Base-by-base conservation (phyloP, 2,329 filamentous ascomycete genomes). In the Phialocephala sp. region DNA sequence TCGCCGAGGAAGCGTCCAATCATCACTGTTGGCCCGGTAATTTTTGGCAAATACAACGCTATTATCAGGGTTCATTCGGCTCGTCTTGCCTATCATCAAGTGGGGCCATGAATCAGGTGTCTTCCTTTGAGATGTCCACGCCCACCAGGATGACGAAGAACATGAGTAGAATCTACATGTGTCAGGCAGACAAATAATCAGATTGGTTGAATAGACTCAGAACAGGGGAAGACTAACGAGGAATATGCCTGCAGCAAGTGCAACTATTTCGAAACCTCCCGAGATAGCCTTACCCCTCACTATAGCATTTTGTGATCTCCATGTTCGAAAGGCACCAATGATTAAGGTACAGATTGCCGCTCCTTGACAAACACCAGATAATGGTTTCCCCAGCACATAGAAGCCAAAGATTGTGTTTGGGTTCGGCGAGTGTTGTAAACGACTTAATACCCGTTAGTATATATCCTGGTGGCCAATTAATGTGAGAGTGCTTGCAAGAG, bases 221-320 rank as follows among this genome's bases (percentile, higher is more conserved):
- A 27, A 27, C 35, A 15, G 24, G 35, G 15, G 50, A 59, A 35
- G 11, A 79, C 85, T 80, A 70, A 89, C 86, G 66, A 83, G 41
- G 36, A 82, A 75, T 37, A 81, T 75, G 35, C 82, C 74, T 2
- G 76, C 67, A 65, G 83, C 83, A 14, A 88, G 80, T 0, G 77
- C 69, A 60, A 80, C 78, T 8, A 89, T 72, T 72, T 89, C 87
- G 82, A 85, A 88, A 0, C 87, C 87, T 6, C 87, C 86, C 1
- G 82, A 80, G 72, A 84, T 76, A 0, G 86, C 80, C 72, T 84
- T 88, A 0, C 87, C 87, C 65, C 82, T 75, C 3, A 85, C 77
- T 66, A 90, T 83, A 0, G 84, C 85, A 72, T 80, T 80, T 75
- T 90, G 88, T 69, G 87, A 83, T 64, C 83, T 82, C 83, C 84